Conservation (phyloP, 768 basidiomycete genomes). For the Kwoniella europaea region DNA sequence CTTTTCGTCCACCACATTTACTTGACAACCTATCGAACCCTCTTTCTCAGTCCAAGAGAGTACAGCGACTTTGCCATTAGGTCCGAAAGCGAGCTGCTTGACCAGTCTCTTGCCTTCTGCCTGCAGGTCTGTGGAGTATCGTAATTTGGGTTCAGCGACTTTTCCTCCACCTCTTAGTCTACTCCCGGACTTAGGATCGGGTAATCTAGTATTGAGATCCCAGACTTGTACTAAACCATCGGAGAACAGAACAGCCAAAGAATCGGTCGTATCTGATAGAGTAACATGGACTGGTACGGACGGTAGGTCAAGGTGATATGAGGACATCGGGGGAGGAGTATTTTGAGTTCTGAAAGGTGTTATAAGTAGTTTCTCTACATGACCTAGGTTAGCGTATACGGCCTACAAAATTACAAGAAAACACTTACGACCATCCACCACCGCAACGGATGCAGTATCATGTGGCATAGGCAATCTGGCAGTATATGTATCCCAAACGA, state of each 20-base stretch:
- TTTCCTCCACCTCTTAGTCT: slow-evolving; percentile 53
- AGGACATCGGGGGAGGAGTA: slow-evolving; percentile 97
- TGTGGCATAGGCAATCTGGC: slow-evolving; percentile 68
- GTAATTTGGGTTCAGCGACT: slow-evolving; percentile 49
- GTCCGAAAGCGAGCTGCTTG: slow-evolving; percentile 41
- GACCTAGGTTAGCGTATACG: neutral
- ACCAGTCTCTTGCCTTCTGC: slow-evolving; percentile 28
- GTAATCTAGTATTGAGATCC: slow-evolving; percentile 69
- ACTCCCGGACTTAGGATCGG: slow-evolving; percentile 41
- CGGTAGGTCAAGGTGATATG: slow-evolving; percentile 61
- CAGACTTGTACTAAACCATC: slow-evolving; percentile 72
- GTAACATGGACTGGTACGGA: slow-evolving; percentile 69
- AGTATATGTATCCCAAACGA: slow-evolving; percentile 77
- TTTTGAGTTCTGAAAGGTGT: slow-evolving; percentile 94
- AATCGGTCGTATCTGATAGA: slow-evolving; percentile 67
- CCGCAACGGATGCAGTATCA: slow-evolving; percentile 84
- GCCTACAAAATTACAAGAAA: too few relatives aligned
- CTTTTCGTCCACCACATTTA: slow-evolving; percentile 16
- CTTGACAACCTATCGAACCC: slow-evolving; percentile 5
- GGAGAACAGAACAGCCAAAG: slow-evolving; percentile 72
- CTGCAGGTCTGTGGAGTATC: slow-evolving; percentile 23
- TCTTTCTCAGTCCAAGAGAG: slow-evolving; percentile 25
- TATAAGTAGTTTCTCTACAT: slow-evolving; percentile 72
- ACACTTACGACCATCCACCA: slow-evolving; percentile 80
- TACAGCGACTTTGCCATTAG: slow-evolving; percentile 35